Percentiles rank a stretch among this genome's conserved stretches.
Evolutionary conservation across 1,284 basidiomycete species (phyloP).

Genomic region (Boletellus dicymbophilus): DNA sequence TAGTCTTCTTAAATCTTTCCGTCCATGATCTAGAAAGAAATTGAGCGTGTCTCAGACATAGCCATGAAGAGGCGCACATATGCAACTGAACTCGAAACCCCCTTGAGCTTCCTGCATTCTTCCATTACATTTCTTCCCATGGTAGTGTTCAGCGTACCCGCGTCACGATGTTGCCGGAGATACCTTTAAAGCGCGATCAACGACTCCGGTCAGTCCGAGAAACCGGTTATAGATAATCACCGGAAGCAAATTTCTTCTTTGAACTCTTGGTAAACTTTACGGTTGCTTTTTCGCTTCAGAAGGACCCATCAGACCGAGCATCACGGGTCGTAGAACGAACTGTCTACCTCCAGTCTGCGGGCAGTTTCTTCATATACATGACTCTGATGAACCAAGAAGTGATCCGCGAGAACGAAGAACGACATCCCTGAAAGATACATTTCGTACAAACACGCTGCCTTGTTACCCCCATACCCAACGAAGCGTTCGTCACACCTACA

Average conservation of each 20-base stretch:
- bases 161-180: conserved; percentile 52
- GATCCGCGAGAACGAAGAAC: conserved; percentile 80
- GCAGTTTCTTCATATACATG: conserved; percentile 78
- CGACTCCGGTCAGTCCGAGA: background rate
- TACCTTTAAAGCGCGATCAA: conserved; percentile 40
- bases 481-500: conserved; percentile 86
- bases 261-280: conserved; percentile 76
- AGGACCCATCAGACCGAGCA: background rate
- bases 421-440: conserved; percentile 69
- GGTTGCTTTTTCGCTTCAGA: conserved; percentile 68
- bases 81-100: conserved; percentile 37
- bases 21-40: conserved; percentile 16
- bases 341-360: conserved; percentile 61
- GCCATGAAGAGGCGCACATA: conserved; percentile 17
- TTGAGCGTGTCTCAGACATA: background rate
- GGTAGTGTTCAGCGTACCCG: conserved; percentile 48
- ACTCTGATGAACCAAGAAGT: conserved; percentile 85
- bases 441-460: conserved; percentile 67
- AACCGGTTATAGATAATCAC: conserved; percentile 33
- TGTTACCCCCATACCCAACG: conserved; percentile 80
- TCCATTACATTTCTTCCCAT: conserved; percentile 55
- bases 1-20: conserved; percentile 21
- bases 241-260: conserved; percentile 72
- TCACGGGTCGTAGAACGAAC: background rate
- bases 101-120: conserved; percentile 67